Evolutionary conservation across 208 protist genomes (phyloP).

Genomic region (Naegleria fowleri): DNA sequence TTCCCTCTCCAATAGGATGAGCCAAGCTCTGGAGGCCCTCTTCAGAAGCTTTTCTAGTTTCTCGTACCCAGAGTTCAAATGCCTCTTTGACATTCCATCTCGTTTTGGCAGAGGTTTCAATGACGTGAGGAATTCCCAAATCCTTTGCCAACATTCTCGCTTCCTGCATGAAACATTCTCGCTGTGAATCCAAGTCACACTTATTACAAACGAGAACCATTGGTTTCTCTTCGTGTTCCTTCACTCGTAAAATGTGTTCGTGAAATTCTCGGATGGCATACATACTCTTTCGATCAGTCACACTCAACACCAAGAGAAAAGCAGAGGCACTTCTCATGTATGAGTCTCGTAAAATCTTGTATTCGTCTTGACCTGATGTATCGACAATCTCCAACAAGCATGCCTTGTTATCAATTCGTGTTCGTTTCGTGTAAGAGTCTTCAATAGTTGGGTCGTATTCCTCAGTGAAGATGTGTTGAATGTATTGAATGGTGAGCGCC

Average conservation of each 20-base stretch:
- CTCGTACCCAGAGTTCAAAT: conserved; percentile 44
- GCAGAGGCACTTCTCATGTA: conserved; percentile 52
- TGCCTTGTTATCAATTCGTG: conserved; percentile 56
- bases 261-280: conserved; percentile 47
- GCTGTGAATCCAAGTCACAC: conserved; percentile 59
- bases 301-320: conserved; percentile 55
- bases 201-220: conserved; percentile 66
- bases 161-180: conserved; percentile 49
- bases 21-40: too few relatives aligned
- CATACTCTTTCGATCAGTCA: conserved; percentile 50
- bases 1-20: too few relatives aligned
- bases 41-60: conserved; percentile 26
- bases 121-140: conserved; percentile 36
- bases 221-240: conserved; percentile 45
- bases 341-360: conserved; percentile 39
- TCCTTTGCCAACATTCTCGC: conserved; percentile 24
- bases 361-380: conserved; percentile 69
- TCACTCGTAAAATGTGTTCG: conserved; percentile 54
- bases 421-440: conserved; percentile 57
- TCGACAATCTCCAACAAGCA: conserved; percentile 66
- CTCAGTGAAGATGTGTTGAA: conserved; percentile 48
- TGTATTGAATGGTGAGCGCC: not conserved
- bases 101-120: conserved; percentile 57
- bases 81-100: conserved; percentile 48
- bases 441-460: conserved; percentile 65